These are phyloP conservation scores for Pyracantha coccinea DNA, from an alignment of 331 rosid species.

Conservation along the genomic window DNA sequence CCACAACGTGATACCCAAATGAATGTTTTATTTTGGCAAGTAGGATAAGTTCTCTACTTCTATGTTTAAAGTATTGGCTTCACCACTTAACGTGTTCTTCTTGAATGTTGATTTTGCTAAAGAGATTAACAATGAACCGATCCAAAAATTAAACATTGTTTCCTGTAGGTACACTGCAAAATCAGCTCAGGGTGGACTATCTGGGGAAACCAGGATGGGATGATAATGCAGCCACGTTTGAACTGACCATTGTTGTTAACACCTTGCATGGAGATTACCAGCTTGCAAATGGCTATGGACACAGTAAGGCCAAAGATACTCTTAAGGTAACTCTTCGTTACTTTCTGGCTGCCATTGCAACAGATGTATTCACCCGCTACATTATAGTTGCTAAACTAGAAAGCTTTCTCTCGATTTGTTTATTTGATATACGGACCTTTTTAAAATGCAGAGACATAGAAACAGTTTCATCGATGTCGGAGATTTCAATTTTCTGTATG, in stretches of 20 bases:
- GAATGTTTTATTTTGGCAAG: not conserved
- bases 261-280: conserved; percentile 84
- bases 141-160: conserved; percentile 10
- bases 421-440: conserved; percentile 18
- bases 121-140: not conserved
- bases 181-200: conserved; percentile 65
- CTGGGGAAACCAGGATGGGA: conserved; percentile 85
- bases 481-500: conserved; percentile 73
- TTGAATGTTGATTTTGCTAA: not conserved
- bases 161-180: conserved; percentile 40
- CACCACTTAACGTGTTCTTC: not conserved
- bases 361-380: not conserved
- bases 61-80: not conserved
- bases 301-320: conserved; percentile 43
- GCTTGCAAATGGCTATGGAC: conserved; percentile 82
- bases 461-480: conserved; percentile 59
- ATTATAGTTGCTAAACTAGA: not conserved
- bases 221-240: conserved; percentile 73
- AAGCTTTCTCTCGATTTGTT: not conserved
- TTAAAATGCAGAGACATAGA: conserved; percentile 75
- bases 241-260: conserved; percentile 52
- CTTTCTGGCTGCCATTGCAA: not conserved
- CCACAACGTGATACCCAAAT: not conserved
- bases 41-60: not conserved
- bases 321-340: conserved; percentile 43